phyloP scores from a whole-genome alignment of 202 grass and related monocot species.

The Tripidium arundinaceum region DNA sequence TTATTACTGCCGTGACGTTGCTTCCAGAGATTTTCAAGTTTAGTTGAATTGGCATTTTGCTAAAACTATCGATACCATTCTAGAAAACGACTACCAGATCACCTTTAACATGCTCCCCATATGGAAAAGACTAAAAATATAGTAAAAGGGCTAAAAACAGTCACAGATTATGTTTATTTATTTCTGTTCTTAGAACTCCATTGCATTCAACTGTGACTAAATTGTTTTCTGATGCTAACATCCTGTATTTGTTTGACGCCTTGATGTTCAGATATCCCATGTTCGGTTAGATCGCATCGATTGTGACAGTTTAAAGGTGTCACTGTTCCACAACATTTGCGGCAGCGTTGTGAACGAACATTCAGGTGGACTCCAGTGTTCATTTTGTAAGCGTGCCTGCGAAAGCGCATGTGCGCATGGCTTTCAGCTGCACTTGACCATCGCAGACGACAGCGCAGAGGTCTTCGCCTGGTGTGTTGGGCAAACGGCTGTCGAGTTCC shows the following conservation, averaged over 20 bases:
- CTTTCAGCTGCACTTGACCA: too few species aligned
- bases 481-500: constrained; percentile 76
- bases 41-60: background rate
- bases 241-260: too few species aligned
- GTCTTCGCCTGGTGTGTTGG: constrained; percentile 65
- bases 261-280: too few species aligned
- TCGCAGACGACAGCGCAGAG: too few species aligned
- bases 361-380: too few species aligned
- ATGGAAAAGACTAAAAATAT: background rate
- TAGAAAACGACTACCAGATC: too few species aligned
- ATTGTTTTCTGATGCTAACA: background rate
- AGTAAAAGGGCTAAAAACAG: background rate
- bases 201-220: too few species aligned
- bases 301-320: constrained; percentile 51
- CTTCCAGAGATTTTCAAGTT: constrained; percentile 27
- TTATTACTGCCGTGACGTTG: background rate
- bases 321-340: constrained; percentile 64
- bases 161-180: too few species aligned
- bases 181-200: too few species aligned
- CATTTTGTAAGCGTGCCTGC: too few species aligned
- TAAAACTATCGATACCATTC: background rate
- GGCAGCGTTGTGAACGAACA: constrained; percentile 45
- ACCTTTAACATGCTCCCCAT: background rate
- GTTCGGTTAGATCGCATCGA: constrained; percentile 54
- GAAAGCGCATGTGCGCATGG: too few species aligned